Conservation (phyloP, 106 monocot species). For the Ottelia alismoides region DNA sequence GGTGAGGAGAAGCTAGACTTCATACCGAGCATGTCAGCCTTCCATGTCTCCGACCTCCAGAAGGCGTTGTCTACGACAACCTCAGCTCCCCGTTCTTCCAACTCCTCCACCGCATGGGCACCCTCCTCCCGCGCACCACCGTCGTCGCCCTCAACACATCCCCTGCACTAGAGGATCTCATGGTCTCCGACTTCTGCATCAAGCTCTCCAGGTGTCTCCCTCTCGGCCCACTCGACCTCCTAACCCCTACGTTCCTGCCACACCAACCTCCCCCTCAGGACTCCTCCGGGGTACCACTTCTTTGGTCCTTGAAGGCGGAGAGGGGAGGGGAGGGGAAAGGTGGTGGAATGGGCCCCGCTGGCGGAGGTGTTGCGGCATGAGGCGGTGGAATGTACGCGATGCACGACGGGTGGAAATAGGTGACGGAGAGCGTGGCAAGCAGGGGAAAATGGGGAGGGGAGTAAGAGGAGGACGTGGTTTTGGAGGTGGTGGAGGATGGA, state of each 20-base stretch:
- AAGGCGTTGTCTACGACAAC: conserved; percentile 32
- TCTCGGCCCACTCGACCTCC: conserved; percentile 40
- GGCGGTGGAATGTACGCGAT: conserved; percentile 46
- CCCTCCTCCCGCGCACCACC: conserved; percentile 19
- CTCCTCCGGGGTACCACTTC: conserved; percentile 18
- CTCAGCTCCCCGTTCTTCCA: conserved; percentile 15
- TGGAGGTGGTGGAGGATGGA: conserved; percentile 8
- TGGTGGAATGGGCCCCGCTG: conserved; percentile 47
- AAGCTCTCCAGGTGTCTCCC: conserved; percentile 23
- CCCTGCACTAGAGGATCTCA: conserved; percentile 22
- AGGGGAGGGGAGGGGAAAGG: conserved; percentile 13
- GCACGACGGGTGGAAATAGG: conserved; percentile 78
- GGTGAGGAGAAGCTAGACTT: conserved; percentile 23
- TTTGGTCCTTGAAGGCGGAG: conserved; percentile 44
- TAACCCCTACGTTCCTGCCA: background rate
- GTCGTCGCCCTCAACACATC: conserved; percentile 43
- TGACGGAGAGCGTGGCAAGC: conserved; percentile 30
- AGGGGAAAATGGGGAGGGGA: conserved; percentile 29
- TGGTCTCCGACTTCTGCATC: conserved; percentile 9
- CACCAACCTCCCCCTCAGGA: background rate
- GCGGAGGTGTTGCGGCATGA: conserved; percentile 22
- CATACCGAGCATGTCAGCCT: conserved; percentile 36
- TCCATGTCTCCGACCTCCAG: conserved; percentile 46
- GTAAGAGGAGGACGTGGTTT: conserved; percentile 25
- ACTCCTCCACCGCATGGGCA: conserved; percentile 38